A percentile compares a stretch with the other conserved stretches of the same genome.
Conservation (phyloP, 2,329 filamentous ascomycete species). For the Fusarium buxicola region DNA sequence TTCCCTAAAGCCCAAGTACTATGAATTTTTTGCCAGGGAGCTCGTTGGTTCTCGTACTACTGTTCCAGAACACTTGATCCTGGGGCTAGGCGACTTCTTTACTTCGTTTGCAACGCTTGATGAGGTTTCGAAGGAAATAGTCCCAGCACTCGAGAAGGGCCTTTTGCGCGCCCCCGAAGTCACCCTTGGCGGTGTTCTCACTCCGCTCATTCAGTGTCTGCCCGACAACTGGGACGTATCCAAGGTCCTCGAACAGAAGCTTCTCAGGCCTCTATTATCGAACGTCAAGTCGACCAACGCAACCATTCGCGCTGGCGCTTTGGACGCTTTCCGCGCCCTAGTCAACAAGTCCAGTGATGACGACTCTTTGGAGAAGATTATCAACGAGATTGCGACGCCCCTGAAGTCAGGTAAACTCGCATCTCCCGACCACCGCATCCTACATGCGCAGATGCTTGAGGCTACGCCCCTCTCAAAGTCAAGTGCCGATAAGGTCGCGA, state of each 20-base stretch:
- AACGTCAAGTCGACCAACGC: conserved; percentile 92
- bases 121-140: conserved; percentile 79
- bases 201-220: conserved; percentile 77
- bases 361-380: conserved; percentile 71
- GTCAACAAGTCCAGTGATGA: conserved; percentile 70
- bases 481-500: conserved; percentile 74
- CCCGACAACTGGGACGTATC: conserved; percentile 81
- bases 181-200: conserved; percentile 81
- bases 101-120: conserved; percentile 76
- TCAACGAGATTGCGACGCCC: conserved; percentile 81
- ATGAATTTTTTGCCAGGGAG: conserved; percentile 87
- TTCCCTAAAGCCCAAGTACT: conserved; percentile 75
- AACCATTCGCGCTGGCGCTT: conserved; percentile 78
- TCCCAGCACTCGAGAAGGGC: conserved; percentile 88
- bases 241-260: conserved; percentile 73
- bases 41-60: conserved; percentile 81
- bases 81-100: conserved; percentile 86
- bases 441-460: conserved; percentile 84
- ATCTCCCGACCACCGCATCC: conserved; percentile 83
- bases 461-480: conserved; percentile 69
- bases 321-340: conserved; percentile 79
- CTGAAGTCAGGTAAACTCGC: conserved; percentile 87
- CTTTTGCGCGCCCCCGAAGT: conserved; percentile 91
- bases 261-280: conserved; percentile 88
- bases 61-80: conserved; percentile 77